Evolutionary conservation across 306 rosid genomes (phyloP).

Genomic region (Fragaria nilgerrensis): DNA sequence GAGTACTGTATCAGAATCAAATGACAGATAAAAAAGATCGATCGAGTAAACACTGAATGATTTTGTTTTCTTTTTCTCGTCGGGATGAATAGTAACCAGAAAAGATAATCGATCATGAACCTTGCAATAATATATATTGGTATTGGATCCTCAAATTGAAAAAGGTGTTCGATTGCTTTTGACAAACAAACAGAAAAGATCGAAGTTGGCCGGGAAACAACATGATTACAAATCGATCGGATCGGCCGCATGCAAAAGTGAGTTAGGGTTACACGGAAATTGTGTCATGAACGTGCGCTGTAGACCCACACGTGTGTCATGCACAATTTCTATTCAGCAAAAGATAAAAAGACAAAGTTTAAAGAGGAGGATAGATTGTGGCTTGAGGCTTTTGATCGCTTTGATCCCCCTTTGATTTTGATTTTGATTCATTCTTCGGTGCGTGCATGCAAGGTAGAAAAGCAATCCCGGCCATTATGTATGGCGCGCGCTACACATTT

Average conservation of each 20-base stretch:
- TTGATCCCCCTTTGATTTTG: no score
- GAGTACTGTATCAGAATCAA: neutral
- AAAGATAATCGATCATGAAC: neutral
- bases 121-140: neutral
- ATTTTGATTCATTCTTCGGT: neutral
- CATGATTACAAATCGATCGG: conserved; percentile 15
- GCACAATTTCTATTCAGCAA: neutral
- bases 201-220: conserved; percentile 15
- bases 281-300: conserved; percentile 28
- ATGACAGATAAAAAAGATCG: neutral
- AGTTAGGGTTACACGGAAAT: conserved; percentile 24
- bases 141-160: neutral
- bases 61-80: neutral
- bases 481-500: neutral
- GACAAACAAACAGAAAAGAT: neutral
- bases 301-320: conserved; percentile 22
- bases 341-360: neutral
- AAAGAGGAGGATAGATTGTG: neutral
- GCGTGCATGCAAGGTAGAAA: neutral
- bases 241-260: conserved; percentile 27
- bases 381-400: neutral
- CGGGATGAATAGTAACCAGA: neutral
- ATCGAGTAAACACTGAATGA: neutral
- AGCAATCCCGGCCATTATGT: neutral
- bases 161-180: neutral